Base-by-base conservation (phyloP, 768 basidiomycete genomes). In the Lentinula lateritia region DNA sequence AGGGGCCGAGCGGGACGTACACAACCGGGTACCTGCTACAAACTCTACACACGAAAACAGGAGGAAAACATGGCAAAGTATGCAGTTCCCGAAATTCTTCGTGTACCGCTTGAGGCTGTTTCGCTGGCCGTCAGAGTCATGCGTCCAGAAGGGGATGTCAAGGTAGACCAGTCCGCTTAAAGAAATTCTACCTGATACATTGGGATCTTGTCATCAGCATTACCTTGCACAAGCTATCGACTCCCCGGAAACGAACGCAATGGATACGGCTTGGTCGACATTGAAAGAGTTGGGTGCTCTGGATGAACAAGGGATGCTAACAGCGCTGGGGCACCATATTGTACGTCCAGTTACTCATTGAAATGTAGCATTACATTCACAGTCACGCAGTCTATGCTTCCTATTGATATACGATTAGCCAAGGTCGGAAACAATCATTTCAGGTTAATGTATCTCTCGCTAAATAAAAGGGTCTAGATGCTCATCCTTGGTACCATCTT, bases 1-100 rank as follows among this genome's bases (percentile, higher is more conserved):
- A 77, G 94, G 63, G 95, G 95, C 62, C 85, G 95, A 68, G 95
- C 95, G 1, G 95, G 95, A 23, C 84, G 95, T 59, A 95, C 90
- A 2, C 85, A 82, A 62, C 85, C 89, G 0, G 93, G 92, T 0
- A 71, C 84, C 60, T 97, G 94, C 73, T 97, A 89, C 75, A 97
- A 94, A 74, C 76, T 97, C 4, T 97, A 90, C 71, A 93, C 92
- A 0, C 79, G 83, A 53, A 82, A 80, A 67, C 87, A 87, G 62
- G 90, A 92, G 72, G 75, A 77, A 45, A 80, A 78, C 45, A 86
- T 95, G 89, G 76, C 73, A 1, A 72, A 78, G 8, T 94, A 89
- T 71, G 87, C 94, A 6, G 76, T 88, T 0, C 95, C 95, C 0
- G 95, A 98, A 73, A 96, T 56, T 35, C 35, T 34, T 15, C 50